Conservation (phyloP, 306 rosid genomes). For the Quercus mongolica region DNA sequence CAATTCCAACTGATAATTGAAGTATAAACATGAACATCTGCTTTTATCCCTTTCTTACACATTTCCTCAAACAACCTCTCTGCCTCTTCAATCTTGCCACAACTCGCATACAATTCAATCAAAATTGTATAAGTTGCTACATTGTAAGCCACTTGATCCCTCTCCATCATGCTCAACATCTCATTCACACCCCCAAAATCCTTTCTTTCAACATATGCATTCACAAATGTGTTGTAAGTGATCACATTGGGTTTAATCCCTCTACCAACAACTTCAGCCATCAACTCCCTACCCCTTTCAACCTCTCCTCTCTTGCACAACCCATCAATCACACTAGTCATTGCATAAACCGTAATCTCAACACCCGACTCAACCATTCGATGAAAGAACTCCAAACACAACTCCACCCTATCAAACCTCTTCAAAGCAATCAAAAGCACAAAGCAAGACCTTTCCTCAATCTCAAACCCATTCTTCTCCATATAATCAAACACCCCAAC, state of each 20-base stretch:
- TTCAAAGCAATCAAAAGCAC: slow-evolving; percentile 64
- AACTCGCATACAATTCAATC: slow-evolving; percentile 54
- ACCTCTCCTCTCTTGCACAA: slow-evolving; percentile 57
- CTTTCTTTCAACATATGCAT: slow-evolving; percentile 47
- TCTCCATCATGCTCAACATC: slow-evolving; percentile 57
- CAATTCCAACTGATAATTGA: slow-evolving; percentile 66
- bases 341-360: slow-evolving; percentile 49
- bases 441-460: slow-evolving; percentile 82
- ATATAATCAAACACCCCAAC: slow-evolving; percentile 49
- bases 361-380: slow-evolving; percentile 56
- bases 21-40: slow-evolving; percentile 64
- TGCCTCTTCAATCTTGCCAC: slow-evolving; percentile 46
- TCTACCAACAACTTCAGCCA: slow-evolving; percentile 44
- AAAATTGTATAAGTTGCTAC: slow-evolving; percentile 49
- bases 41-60: slow-evolving; percentile 39
- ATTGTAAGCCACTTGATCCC: slow-evolving; percentile 36
- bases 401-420: slow-evolving; percentile 37
- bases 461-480: slow-evolving; percentile 34
- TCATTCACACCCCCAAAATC: slow-evolving; percentile 42
- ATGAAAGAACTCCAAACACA: slow-evolving; percentile 43
- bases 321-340: slow-evolving; percentile 62
- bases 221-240: slow-evolving; percentile 62
- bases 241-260: slow-evolving; percentile 48
- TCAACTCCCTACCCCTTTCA: slow-evolving; percentile 50
- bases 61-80: slow-evolving; percentile 61